Evolutionary conservation across 2,329 filamentous ascomycete species (phyloP).

Genomic region (Xylaria digitata): DNA sequence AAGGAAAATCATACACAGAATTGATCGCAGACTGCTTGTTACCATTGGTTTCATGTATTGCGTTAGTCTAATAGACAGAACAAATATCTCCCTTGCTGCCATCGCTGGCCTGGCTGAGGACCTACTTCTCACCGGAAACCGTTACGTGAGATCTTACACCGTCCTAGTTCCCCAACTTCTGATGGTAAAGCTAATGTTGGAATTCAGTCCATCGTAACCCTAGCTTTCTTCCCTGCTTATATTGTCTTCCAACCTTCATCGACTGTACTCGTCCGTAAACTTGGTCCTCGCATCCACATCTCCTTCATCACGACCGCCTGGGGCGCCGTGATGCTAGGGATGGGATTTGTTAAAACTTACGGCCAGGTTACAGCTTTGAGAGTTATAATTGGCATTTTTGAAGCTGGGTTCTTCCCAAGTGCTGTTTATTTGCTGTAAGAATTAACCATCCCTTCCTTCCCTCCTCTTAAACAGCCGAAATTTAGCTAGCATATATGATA

Average conservation of each 20-base stretch:
- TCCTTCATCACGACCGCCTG: conserved; percentile 66
- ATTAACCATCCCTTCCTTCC: background rate
- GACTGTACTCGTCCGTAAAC: conserved; percentile 73
- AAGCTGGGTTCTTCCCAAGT: conserved; percentile 78
- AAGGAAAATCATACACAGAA: conserved; percentile 72
- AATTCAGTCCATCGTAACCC: conserved; percentile 68
- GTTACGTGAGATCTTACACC: conserved; percentile 47
- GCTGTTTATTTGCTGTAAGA: conserved; percentile 75
- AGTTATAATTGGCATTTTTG: conserved; percentile 70
- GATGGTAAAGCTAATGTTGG: conserved; percentile 16
- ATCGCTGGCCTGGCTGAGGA: conserved; percentile 73
- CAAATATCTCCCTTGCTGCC: conserved; percentile 77
- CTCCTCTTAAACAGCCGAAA: background rate
- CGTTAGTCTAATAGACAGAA: conserved; percentile 81
- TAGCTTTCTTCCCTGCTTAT: conserved; percentile 81
- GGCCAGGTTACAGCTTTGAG: conserved; percentile 64
- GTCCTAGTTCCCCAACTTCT: background rate
- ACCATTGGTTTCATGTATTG: conserved; percentile 77
- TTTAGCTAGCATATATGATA: background rate
- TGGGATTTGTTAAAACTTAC: conserved; percentile 70
- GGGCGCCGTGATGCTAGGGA: conserved; percentile 72
- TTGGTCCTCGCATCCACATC: conserved; percentile 71
- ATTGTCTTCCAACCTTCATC: conserved; percentile 77
- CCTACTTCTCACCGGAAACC: conserved; percentile 57
- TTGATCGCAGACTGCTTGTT: conserved; percentile 74